These are phyloP conservation scores for Sclerotinia glacialis DNA, from an alignment of 2,329 filamentous ascomycete genomes.

Conservation along the genomic window DNA sequence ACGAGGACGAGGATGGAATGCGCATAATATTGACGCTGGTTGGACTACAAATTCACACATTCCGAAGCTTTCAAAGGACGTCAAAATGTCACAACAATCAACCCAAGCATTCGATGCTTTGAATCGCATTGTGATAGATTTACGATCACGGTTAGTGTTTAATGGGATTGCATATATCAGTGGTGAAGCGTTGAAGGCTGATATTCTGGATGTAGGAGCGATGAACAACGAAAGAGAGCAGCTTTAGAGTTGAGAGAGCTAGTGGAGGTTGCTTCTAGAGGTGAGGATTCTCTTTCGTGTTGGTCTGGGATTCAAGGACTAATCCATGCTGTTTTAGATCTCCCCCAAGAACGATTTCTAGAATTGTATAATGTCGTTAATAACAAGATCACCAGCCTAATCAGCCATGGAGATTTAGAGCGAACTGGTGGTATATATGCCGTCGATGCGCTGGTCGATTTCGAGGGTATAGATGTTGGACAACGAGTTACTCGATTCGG, in stretches of 20 bases:
- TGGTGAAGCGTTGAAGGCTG: slow-evolving; percentile 2
- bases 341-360: slow-evolving; percentile 74
- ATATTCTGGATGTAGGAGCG: slow-evolving; percentile 30
- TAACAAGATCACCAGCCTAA: slow-evolving; percentile 65
- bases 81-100: slow-evolving; percentile 39
- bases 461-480: slow-evolving; percentile 89
- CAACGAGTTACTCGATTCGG: slow-evolving; percentile 94
- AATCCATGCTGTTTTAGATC: slow-evolving; percentile 51
- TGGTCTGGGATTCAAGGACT: neutral
- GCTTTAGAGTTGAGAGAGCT: slow-evolving; percentile 39
- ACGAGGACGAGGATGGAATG: slow-evolving; percentile 34
- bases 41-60: slow-evolving; percentile 17
- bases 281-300: slow-evolving; percentile 25
- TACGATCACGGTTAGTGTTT: slow-evolving; percentile 38
- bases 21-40: slow-evolving; percentile 29
- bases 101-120: slow-evolving; percentile 36
- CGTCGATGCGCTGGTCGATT: slow-evolving; percentile 89
- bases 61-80: slow-evolving; percentile 28
- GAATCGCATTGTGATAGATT: slow-evolving; percentile 37
- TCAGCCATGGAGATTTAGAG: slow-evolving; percentile 83
- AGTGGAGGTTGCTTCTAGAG: slow-evolving; percentile 39
- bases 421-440: slow-evolving; percentile 89
- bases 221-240: slow-evolving; percentile 39
- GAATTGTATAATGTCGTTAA: slow-evolving; percentile 67
- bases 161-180: slow-evolving; percentile 15